Base-by-base conservation (phyloP, 306 rosid genomes). In the Gynostemma pentaphyllum region DNA sequence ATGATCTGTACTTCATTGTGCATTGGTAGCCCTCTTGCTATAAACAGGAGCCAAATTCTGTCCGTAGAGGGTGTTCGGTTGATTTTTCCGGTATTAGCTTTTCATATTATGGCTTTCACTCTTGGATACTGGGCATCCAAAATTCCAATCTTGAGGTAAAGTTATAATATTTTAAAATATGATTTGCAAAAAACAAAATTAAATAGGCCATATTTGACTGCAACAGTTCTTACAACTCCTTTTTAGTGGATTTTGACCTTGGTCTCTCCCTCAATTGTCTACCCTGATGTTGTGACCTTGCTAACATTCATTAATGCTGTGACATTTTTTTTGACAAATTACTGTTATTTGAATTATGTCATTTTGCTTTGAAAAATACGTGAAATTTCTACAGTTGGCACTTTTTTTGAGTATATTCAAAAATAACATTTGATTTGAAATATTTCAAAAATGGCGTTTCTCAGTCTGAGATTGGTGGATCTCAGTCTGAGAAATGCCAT, bases 1-100 rank as follows among this genome's bases (percentile, higher is more conserved):
- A 88, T 92, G 88, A 70, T 88, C 65, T 92, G 99, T 74, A 92
- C 99, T 69, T 92, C 99, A 14, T 4, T 92, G 73, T 88, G 99
- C 87, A 92, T 92, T 14, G 99, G 96, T 23, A 86, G 99, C 78
- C 99, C 99, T 11, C 96, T 92, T 46, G 88, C 99, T 19, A 80
- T 88, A 63, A 92, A 92, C 66, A 81, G 75, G 64, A 73, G 73
- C 71, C 95, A 79, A 70, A 92, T 92, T 70, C 68, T 92, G 61
- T 86, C 95, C 0, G 70, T 47, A 9, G 90, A 88, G 67, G 99
- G 99, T 65, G 84, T 84, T 66, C 87, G 65, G 26, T 72, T 92
- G 76, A 72, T 86, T 74, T 78, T 86, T 68, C 99, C 99, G 16
- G 72, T 92, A 18, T 47, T 92, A 60, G 71, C 70, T 24, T 92